Conservation (phyloP, 768 basidiomycete species). For the Pulveroboletus sp. region DNA sequence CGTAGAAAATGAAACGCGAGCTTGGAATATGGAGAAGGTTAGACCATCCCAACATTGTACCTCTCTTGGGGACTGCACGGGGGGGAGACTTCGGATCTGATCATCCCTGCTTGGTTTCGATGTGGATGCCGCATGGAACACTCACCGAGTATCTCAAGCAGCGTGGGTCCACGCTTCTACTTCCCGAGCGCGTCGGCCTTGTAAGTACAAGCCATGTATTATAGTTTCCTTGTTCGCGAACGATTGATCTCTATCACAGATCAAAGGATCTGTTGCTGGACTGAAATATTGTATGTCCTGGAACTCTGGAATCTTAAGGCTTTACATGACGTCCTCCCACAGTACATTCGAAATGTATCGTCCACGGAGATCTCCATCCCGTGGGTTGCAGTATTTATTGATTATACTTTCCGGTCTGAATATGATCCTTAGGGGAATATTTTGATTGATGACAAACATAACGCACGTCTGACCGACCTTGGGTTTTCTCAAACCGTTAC, state of each 20-base stretch:
- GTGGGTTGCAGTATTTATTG: not conserved
- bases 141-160: not conserved
- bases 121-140: slow-evolving; percentile 7
- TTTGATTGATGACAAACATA: not conserved
- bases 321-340: not conserved
- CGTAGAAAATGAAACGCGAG: slow-evolving; percentile 7
- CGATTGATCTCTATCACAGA: no score
- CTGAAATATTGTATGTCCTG: not conserved
- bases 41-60: slow-evolving; percentile 15
- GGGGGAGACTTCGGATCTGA: slow-evolving; percentile 2
- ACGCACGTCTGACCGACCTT: slow-evolving; percentile 3
- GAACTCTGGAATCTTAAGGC: not conserved
- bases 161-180: not conserved
- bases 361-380: slow-evolving; percentile 9
- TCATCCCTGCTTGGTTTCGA: slow-evolving; percentile 5
- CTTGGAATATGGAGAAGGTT: slow-evolving; percentile 6
- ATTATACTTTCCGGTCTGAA: not conserved
- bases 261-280: not conserved
- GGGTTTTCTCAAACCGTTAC: slow-evolving; percentile 1
- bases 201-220: not conserved
- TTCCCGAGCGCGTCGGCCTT: not conserved
- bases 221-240: no score
- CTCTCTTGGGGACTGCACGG: not conserved
- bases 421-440: slow-evolving; percentile 1
- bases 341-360: not conserved